Evolutionary conservation across 495 filamentous ascomycete species (phyloP).

Genomic region (Hypoxylon lienhwacheense): DNA sequence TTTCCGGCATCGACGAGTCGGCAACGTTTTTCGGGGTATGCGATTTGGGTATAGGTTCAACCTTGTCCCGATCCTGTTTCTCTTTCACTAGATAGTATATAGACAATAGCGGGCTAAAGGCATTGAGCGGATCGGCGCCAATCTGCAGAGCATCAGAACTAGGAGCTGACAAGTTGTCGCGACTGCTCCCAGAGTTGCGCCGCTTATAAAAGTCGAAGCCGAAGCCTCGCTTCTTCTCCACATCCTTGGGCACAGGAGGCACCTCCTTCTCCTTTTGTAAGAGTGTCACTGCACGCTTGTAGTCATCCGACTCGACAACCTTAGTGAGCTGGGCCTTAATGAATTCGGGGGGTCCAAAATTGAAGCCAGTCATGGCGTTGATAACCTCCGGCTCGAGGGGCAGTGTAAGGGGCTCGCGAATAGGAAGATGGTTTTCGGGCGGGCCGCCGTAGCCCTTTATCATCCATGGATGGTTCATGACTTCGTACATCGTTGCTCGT

Average conservation of each 20-base stretch:
- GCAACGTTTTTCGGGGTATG: slow-evolving; percentile 57
- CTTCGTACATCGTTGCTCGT: slow-evolving; percentile 83
- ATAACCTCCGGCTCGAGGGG: slow-evolving; percentile 84
- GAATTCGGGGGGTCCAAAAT: slow-evolving; percentile 85
- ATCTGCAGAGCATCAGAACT: slow-evolving; percentile 82
- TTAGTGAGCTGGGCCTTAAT: slow-evolving; percentile 81
- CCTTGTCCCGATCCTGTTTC: slow-evolving; percentile 81
- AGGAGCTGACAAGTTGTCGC: slow-evolving; percentile 83
- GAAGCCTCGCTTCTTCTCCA: slow-evolving; percentile 83
- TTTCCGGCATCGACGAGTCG: slow-evolving; percentile 58
- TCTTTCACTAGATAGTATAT: slow-evolving; percentile 96
- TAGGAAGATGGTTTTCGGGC: slow-evolving; percentile 87
- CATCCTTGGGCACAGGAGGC: slow-evolving; percentile 61
- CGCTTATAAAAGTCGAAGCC: slow-evolving; percentile 97
- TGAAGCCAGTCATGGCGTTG: slow-evolving; percentile 95
- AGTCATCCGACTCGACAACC: slow-evolving; percentile 86
- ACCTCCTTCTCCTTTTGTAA: slow-evolving; percentile 64
- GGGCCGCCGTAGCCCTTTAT: slow-evolving; percentile 84
- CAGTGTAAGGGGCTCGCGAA: slow-evolving; percentile 79
- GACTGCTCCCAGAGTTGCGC: slow-evolving; percentile 81
- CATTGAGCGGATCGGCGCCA: slow-evolving; percentile 87
- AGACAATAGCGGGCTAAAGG: slow-evolving; percentile 88
- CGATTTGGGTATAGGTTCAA: slow-evolving; percentile 62
- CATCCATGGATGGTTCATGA: slow-evolving; percentile 97
- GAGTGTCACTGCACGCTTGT: slow-evolving; percentile 74